Conservation (phyloP, 192 early-diverging fungal genomes). For the Geosiphon pyriformis region DNA sequence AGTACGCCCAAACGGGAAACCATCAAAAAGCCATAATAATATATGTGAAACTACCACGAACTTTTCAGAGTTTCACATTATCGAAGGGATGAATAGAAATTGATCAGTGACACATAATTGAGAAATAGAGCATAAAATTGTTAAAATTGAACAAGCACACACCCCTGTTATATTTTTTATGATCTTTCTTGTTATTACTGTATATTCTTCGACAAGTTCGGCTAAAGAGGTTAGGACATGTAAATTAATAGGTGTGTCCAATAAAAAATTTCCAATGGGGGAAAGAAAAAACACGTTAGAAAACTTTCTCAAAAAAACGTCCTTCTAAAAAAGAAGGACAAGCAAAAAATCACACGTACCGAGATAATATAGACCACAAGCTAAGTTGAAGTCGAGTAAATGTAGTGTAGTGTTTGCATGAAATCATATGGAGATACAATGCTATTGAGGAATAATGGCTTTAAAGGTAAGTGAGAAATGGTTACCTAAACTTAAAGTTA, state of each 20-base stretch:
- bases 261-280: constrained; percentile 11
- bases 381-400: constrained; percentile 35
- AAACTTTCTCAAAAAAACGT: constrained; percentile 66
- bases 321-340: too few relatives aligned
- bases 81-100: background rate
- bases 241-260: background rate
- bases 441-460: too few relatives aligned
- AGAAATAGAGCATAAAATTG: background rate
- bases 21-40: constrained; percentile 71
- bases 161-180: constrained; percentile 59
- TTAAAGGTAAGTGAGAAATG: too few relatives aligned
- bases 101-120: background rate
- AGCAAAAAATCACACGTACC: constrained; percentile 11
- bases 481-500: constrained; percentile 56
- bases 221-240: background rate
- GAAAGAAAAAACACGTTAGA: constrained; percentile 22
- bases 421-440: too few relatives aligned
- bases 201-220: constrained; percentile 68
- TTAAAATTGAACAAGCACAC: constrained; percentile 10
- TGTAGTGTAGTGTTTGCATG: background rate
- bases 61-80: constrained; percentile 29
- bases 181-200: constrained; percentile 68
- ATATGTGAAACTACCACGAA: constrained; percentile 62
- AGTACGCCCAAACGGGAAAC: constrained; percentile 64
- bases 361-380: constrained; percentile 82